A percentile compares a stretch with the other conserved stretches of the same genome.
Evolutionary conservation across 2,329 filamentous ascomycete genomes (phyloP).

Genomic region (Clonostachys solani): DNA sequence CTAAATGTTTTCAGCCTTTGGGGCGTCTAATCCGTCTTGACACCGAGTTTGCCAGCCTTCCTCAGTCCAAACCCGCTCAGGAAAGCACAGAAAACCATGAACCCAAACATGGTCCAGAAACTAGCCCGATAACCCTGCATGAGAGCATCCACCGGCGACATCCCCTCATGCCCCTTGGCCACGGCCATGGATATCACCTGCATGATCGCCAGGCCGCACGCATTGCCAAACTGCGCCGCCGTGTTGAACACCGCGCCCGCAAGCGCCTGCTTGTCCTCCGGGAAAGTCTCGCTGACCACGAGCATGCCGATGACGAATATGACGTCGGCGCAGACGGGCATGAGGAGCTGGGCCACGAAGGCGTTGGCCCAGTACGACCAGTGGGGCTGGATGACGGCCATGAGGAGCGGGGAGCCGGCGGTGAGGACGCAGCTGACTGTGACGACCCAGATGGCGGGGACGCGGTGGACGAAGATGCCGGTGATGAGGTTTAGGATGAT

Average conservation of each 20-base stretch:
- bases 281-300: slow-evolving; percentile 49
- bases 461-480: slow-evolving; percentile 37
- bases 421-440: slow-evolving; percentile 31
- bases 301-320: slow-evolving; percentile 54
- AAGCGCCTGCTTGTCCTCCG: slow-evolving; percentile 50
- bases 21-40: slow-evolving; percentile 31
- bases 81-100: slow-evolving; percentile 32
- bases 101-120: slow-evolving; percentile 45
- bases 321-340: slow-evolving; percentile 36
- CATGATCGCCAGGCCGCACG: slow-evolving; percentile 40
- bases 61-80: slow-evolving; percentile 33
- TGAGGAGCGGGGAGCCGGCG: slow-evolving; percentile 43
- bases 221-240: slow-evolving; percentile 48
- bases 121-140: slow-evolving; percentile 43
- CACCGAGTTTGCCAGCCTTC: slow-evolving; percentile 36
- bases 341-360: slow-evolving; percentile 36
- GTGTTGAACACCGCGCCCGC: slow-evolving; percentile 61
- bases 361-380: slow-evolving; percentile 48
- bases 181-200: slow-evolving; percentile 36
- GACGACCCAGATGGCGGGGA: slow-evolving; percentile 33
- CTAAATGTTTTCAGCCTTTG: not conserved
- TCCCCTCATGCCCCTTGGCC: slow-evolving; percentile 21
- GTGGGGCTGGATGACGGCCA: slow-evolving; percentile 43
- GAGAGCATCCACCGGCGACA: slow-evolving; percentile 20
- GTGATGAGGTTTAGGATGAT: slow-evolving; percentile 33